Conservation (phyloP, 2,329 filamentous ascomycete species). For the Phialophora verrucosa region DNA sequence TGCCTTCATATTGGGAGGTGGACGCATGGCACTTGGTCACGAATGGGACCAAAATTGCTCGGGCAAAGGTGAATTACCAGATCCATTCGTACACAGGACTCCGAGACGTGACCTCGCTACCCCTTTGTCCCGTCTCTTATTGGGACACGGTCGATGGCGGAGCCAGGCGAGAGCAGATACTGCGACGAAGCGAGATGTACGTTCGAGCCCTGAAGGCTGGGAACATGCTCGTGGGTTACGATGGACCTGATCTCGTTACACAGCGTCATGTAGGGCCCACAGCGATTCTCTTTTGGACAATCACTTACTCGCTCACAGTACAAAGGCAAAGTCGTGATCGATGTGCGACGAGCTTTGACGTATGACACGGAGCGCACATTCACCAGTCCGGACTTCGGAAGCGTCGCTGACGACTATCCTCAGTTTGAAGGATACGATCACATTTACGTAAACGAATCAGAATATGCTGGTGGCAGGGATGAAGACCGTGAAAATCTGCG, state of each 20-base stretch:
- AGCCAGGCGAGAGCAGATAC: background rate
- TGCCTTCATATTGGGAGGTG: background rate
- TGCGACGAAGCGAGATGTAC: background rate
- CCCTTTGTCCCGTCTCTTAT: background rate
- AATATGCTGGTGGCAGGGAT: background rate
- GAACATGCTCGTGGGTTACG: background rate
- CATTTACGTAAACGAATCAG: background rate
- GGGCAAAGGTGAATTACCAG: background rate
- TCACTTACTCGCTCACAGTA: background rate
- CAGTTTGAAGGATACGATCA: background rate
- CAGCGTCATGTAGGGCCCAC: background rate
- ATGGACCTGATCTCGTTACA: background rate
- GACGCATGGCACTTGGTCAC: constrained; percentile 1
- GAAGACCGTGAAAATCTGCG: background rate
- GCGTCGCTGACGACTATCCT: background rate
- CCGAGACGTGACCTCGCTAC: background rate
- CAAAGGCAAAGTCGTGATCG: background rate
- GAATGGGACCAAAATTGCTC: background rate
- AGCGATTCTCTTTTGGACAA: background rate
- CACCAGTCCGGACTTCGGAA: background rate
- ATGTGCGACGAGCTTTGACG: background rate
- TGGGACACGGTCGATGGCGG: background rate
- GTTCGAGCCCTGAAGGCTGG: background rate
- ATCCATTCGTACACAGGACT: background rate
- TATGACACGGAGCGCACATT: background rate